phyloP scores from a whole-genome alignment of 192 early-diverging fungal genomes.

The Diversispora eburnea region DNA sequence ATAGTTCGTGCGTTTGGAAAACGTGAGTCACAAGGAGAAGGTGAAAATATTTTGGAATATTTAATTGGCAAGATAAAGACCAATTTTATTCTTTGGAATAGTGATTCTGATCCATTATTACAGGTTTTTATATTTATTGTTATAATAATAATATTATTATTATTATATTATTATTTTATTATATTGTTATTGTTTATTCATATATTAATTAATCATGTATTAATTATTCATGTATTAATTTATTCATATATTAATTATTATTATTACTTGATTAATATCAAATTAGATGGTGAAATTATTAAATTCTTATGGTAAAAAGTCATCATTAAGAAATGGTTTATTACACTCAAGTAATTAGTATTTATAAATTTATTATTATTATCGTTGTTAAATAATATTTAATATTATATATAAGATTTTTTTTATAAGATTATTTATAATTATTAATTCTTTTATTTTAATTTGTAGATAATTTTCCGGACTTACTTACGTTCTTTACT shows the following conservation, averaged over 20 bases:
- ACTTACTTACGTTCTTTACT: slow-evolving; percentile 59
- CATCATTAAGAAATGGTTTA: slow-evolving; percentile 42
- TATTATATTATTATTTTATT: not conserved
- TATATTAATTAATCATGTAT: not conserved
- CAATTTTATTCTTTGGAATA: slow-evolving; percentile 67
- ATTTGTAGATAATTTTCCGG: slow-evolving; percentile 48
- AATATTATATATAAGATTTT: slow-evolving; percentile 15
- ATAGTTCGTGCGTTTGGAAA: slow-evolving; percentile 56
- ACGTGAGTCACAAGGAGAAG: slow-evolving; percentile 51
- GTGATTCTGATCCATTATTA: slow-evolving; percentile 62
- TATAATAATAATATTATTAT: not conserved
- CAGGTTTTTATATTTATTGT: slow-evolving; percentile 38
- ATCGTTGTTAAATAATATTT: slow-evolving; percentile 5
- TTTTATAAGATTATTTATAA: no score
- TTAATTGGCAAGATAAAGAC: slow-evolving; percentile 54
- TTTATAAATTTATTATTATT: not conserved
- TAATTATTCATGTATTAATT: not conserved
- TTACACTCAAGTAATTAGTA: slow-evolving; percentile 48
- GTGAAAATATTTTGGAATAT: slow-evolving; percentile 56
- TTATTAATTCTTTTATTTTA: not conserved
- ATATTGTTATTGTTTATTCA: no score
- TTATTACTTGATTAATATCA: not conserved
- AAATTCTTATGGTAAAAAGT: slow-evolving; percentile 42
- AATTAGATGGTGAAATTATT: slow-evolving; percentile 43
- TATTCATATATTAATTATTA: not conserved